A percentile compares a stretch with the other conserved stretches of the same genome.
Evolutionary conservation across 805 yeast species (phyloP).

Genomic region (Myxozyma neglecta): DNA sequence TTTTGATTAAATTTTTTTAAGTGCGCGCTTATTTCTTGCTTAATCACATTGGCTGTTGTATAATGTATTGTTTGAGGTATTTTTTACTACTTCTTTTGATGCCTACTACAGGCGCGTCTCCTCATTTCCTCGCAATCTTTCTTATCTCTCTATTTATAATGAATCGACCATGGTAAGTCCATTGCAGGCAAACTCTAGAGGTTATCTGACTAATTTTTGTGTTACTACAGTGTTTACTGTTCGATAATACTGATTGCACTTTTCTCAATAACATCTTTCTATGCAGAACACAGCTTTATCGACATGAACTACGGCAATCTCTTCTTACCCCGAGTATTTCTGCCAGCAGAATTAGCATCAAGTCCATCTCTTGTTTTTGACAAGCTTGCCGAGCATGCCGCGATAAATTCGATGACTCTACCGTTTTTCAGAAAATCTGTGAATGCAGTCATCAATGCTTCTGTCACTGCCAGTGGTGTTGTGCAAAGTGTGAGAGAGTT

Average conservation of each 20-base stretch:
- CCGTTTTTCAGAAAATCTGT: background rate
- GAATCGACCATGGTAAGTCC: conserved; percentile 28
- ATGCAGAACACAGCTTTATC: conserved; percentile 29
- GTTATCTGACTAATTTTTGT: background rate
- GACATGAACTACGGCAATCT: conserved; percentile 27
- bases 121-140: conserved; percentile 26
- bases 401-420: background rate
- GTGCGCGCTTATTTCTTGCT: too few species aligned
- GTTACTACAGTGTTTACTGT: conserved; percentile 25
- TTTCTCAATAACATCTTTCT: conserved; percentile 23
- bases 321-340: conserved; percentile 26
- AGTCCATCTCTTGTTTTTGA: conserved; percentile 23
- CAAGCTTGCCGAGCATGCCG: conserved; percentile 21
- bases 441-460: conserved; percentile 3
- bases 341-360: conserved; percentile 24
- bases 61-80: conserved; percentile 32
- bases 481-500: conserved; percentile 14
- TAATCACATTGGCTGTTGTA: too few species aligned
- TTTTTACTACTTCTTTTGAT: conserved; percentile 29
- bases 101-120: conserved; percentile 33
- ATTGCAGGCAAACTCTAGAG: background rate
- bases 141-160: conserved; percentile 23
- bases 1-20: too few species aligned
- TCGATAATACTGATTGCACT: conserved; percentile 28
- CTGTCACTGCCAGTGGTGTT: background rate